Base-by-base conservation (phyloP, 495 filamentous ascomycete species). In the Parathielavia hyrcaniae region DNA sequence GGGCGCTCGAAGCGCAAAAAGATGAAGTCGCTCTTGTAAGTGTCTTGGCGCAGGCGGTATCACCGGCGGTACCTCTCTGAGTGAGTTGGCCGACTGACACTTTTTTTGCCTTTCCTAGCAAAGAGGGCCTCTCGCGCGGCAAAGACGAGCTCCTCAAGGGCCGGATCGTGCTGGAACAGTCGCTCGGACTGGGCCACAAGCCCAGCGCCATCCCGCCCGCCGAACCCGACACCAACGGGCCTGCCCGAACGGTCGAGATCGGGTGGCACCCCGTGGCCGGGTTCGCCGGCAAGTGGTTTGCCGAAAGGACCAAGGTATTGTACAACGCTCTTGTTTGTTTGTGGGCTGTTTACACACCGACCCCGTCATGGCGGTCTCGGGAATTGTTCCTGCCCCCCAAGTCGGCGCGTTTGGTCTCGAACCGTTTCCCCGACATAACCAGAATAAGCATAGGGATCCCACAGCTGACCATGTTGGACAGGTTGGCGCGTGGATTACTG, bases 181-280 rank as follows among this genome's bases (percentile, higher is more conserved):
- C 69, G n/a, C 61, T 74, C 40, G 74, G 75, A 0, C 65, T 78
- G 11, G 75, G 75, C 60, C 59, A 63, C 34, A 68, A 74, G 52
- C 74, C 74, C 48, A 74, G 72, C 60, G 69, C 68, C 32, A 65
- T 78, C 34, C 75, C 75, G 1, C 53, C 61, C 1, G 69, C 57
- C 17, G 60, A 67, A 51, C 66, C 74, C 7, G 43, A 50, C 14
- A 61, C 71, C 23, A 55, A 67, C 56, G 63, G 50, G 11, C 61
- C 61, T 8, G 60, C 59, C 11, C 70, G 75, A 3, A 58, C 61
- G 9, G 75, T 78, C 22, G 57, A 67, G 17, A 72, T 78, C 54
- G 76, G 75, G 3, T 78, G 76, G 76, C 76, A 78, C 57, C 75
- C 76, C 1, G 75, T 78, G 12, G 69, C 67, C 16, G 76, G 75